Evolutionary conservation across 441 rosid species (phyloP).

Genomic region (Francoa sonchifolia): DNA sequence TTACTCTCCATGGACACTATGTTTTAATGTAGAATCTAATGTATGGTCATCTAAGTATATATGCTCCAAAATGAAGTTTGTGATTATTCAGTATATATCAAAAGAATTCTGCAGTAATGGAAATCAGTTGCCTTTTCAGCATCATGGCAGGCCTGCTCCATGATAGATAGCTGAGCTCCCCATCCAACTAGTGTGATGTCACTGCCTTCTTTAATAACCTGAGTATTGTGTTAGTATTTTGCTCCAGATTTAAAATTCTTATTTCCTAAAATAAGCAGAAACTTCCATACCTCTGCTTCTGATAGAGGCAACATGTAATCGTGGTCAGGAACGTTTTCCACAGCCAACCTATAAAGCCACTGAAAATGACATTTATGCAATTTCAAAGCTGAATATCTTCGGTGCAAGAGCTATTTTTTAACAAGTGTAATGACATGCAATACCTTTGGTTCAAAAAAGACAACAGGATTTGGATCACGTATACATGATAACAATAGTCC

Average conservation of each 20-base stretch:
- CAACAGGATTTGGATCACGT: constrained; percentile 76
- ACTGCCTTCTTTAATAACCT: constrained; percentile 72
- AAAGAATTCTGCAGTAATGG: neutral
- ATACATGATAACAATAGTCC: constrained; percentile 65
- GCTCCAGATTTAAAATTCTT: constrained; percentile 9
- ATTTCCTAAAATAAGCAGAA: constrained; percentile 1
- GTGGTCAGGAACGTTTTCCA: constrained; percentile 74
- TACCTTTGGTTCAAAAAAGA: constrained; percentile 90
- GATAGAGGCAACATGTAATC: constrained; percentile 84
- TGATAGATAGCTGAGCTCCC: constrained; percentile 79
- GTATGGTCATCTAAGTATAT: no score
- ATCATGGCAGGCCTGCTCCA: constrained; percentile 73
- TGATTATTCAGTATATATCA: no score
- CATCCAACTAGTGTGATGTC: constrained; percentile 88
- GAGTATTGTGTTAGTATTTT: constrained; percentile 10
- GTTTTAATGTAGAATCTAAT: no score
- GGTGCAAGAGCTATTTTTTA: no score
- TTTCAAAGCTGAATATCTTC: no score
- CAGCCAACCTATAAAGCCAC: constrained; percentile 88
- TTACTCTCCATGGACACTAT: no score
- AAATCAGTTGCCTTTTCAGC: constrained; percentile 43
- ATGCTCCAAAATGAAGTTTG: no score
- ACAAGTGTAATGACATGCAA: no score
- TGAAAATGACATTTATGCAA: constrained; percentile 18
- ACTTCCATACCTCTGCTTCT: constrained; percentile 54